These are phyloP conservation scores for Eimeria tenella DNA, from an alignment of 169 alveolate species.

Conservation along the genomic window DNA sequence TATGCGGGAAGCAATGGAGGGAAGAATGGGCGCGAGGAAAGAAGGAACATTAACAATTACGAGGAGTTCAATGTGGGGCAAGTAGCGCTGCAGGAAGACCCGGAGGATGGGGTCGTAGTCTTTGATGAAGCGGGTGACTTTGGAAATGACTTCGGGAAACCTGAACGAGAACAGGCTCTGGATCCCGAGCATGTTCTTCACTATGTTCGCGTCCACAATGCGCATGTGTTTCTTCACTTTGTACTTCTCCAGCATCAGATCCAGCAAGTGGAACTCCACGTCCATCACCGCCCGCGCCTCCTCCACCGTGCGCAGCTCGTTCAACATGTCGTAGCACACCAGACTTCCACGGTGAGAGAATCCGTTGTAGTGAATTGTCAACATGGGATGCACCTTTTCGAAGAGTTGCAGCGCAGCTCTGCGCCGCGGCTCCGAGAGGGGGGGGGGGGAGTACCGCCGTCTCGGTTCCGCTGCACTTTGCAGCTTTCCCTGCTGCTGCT, in stretches of 20 bases:
- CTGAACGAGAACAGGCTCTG: constrained; percentile 8
- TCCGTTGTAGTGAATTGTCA: constrained; percentile 48
- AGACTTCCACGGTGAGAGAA: constrained; percentile 51
- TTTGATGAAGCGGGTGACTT: neutral
- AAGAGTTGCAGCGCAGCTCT: neutral
- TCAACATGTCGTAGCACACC: constrained; percentile 60
- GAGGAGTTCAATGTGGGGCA: constrained; percentile 26
- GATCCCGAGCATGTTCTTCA: neutral
- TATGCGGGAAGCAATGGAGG: constrained; percentile 23
- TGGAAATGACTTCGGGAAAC: constrained; percentile 4
- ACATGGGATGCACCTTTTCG: constrained; percentile 44
- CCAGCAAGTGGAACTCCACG: constrained; percentile 66
- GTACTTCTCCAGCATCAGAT: constrained; percentile 63
- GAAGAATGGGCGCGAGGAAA: neutral
- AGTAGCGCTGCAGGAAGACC: constrained; percentile 36
- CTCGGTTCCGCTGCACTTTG: too few relatives aligned
- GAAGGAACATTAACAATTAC: constrained; percentile 25
- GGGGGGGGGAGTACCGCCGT: neutral
- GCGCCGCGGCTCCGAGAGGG: constrained; percentile 40
- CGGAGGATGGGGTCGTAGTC: constrained; percentile 29
- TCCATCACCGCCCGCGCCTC: constrained; percentile 57
- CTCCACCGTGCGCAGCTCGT: constrained; percentile 56
- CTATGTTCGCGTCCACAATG: constrained; percentile 30
- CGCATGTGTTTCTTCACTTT: constrained; percentile 1
- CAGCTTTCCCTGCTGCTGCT: too few relatives aligned